Base-by-base conservation (phyloP, 2,329 filamentous ascomycete genomes). In the Mycosphaerella sp. region DNA sequence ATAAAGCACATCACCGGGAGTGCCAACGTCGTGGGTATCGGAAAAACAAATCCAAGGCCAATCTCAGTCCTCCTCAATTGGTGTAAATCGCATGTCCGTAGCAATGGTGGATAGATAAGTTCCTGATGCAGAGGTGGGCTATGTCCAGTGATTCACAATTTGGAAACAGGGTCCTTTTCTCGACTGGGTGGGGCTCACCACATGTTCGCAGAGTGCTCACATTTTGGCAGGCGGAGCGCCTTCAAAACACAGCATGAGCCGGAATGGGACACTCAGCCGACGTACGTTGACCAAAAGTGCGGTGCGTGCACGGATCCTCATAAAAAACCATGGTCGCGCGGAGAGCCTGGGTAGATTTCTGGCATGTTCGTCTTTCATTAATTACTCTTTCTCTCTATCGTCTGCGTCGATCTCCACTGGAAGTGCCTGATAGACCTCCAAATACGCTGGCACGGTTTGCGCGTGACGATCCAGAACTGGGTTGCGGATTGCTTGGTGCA, bases 381-480 rank as follows among this genome's bases (percentile, higher is more conserved):
- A 12, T 34, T 4, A n/a, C 13, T n/a, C 18, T 14, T 21, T 43
- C n/a, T 14, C 41, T 43, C n/a, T 41, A 56, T 54, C 53, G 48
- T 44, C 55, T 50, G 44, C 54, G 54, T 25, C 54, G 44, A 34
- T 54, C 52, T 44, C 47, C 48, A 28, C 40, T 44, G 32, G 54
- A 56, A 13, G 46, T 47, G 4, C 46, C 47, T 13, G 54, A 50
- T 36, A 50, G 44, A 16, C 54, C 51, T 39, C 56, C 56, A 52
- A 58, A 55, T 25, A 56, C 55, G 40, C 58, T 58, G 16, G 51
- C 49, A 25, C 58, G 58, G 41, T 54, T 58, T 37, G 53, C 39
- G 18, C 40, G 41, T 25, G 54, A 56, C 0, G 50, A 53, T 17
- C 52, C 49, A 12, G 54, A 36, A 10, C 51, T 42, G 18, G 53